Conservation (phyloP, 83 land plant species). For the Isoetes engelmannii region DNA sequence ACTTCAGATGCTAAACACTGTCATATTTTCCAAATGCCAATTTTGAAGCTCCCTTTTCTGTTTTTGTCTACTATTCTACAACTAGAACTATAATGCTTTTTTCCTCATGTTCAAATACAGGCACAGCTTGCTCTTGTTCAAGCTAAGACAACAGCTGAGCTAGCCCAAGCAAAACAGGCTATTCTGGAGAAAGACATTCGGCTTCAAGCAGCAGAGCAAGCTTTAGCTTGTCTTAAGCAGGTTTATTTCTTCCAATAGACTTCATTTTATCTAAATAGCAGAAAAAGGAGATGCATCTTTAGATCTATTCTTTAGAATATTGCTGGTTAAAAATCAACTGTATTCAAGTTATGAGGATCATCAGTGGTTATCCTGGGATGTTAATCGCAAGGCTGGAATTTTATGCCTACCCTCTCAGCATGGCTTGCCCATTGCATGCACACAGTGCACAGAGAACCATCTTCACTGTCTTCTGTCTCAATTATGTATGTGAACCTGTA, state of each 20-base stretch:
- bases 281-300: too few species aligned
- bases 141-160: constrained; percentile 40
- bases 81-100: neutral
- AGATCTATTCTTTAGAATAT: too few species aligned
- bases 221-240: constrained; percentile 42
- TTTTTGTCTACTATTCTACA: neutral
- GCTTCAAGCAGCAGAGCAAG: constrained; percentile 42
- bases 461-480: neutral
- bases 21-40: too few species aligned
- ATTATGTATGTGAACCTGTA: neutral
- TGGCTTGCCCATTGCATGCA: neutral
- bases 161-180: constrained; percentile 29
- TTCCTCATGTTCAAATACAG: neutral
- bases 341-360: neutral
- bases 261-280: neutral
- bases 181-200: constrained; percentile 42
- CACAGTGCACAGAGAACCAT: neutral
- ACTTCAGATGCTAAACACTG: too few species aligned
- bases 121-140: constrained; percentile 38
- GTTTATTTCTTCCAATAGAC: constrained; percentile 12
- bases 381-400: neutral
- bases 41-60: too few species aligned
- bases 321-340: too few species aligned
- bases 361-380: neutral
- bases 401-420: neutral